A percentile compares a stretch with the other conserved stretches of the same genome.
These are phyloP conservation scores for Dothistroma septosporum DNA, from an alignment of 2,329 filamentous ascomycete species.

Conservation along the genomic window DNA sequence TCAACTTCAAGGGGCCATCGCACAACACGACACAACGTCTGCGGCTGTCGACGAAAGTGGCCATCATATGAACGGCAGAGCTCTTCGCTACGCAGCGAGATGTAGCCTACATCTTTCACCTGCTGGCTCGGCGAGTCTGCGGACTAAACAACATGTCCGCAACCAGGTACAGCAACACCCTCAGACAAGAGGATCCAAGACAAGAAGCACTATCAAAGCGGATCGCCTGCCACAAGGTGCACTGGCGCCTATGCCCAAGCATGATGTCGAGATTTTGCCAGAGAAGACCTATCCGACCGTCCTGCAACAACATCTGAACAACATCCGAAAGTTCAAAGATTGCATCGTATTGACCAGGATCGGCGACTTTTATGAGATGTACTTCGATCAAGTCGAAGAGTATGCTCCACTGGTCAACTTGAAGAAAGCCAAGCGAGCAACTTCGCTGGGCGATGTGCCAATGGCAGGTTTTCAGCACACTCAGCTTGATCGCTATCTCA, in stretches of 20 bases:
- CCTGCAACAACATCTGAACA: conserved; percentile 76
- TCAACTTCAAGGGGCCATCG: background rate
- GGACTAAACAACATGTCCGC: background rate
- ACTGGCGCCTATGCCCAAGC: conserved; percentile 43
- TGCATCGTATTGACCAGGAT: conserved; percentile 90
- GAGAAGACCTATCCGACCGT: conserved; percentile 71
- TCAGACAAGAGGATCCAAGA: conserved; percentile 35
- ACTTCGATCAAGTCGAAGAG: conserved; percentile 92
- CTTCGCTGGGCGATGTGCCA: conserved; percentile 70
- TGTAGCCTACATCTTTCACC: background rate
- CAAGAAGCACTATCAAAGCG: conserved; percentile 35
- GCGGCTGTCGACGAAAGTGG: background rate
- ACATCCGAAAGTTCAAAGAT: conserved; percentile 86
- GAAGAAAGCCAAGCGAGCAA: conserved; percentile 78
- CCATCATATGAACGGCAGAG: background rate
- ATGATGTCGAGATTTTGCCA: conserved; percentile 45
- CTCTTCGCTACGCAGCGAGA: background rate
- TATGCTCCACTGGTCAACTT: conserved; percentile 80
- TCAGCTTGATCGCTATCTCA: conserved; percentile 88
- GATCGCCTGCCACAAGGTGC: conserved; percentile 55
- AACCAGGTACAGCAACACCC: background rate
- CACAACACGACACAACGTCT: background rate
- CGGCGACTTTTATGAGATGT: conserved; percentile 95
- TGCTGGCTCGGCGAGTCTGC: background rate
- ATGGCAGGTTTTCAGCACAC: conserved; percentile 97